phyloP scores from a whole-genome alignment of 169 alveolate genomes.

The Plasmodium blacklocki region DNA sequence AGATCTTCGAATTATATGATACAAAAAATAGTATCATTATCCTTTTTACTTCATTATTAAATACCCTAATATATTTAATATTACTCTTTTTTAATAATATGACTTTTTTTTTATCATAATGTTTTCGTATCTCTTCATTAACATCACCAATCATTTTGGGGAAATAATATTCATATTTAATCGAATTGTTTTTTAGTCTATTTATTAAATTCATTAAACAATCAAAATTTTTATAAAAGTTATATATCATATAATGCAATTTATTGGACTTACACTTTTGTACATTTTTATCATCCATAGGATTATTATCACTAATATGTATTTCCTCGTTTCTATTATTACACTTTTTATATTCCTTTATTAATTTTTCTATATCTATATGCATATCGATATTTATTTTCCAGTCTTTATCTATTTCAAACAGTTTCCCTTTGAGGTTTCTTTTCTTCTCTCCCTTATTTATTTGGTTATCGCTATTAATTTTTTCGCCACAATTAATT shows the following conservation, averaged over 20 bases:
- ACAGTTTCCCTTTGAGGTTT: slow-evolving; percentile 24
- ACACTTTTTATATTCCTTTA: slow-evolving; percentile 25
- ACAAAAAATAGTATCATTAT: slow-evolving; percentile 82
- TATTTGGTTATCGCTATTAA: too few relatives aligned
- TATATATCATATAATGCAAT: slow-evolving; percentile 42
- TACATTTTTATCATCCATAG: not conserved
- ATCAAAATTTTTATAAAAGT: slow-evolving; percentile 62
- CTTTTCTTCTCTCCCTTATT: not conserved
- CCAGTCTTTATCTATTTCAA: slow-evolving; percentile 64
- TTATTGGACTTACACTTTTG: slow-evolving; percentile 8
- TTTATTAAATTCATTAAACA: slow-evolving; percentile 48
- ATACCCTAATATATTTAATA: slow-evolving; percentile 85
- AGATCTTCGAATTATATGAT: slow-evolving; percentile 80
- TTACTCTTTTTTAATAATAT: slow-evolving; percentile 86
- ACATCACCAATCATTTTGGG: slow-evolving; percentile 89
- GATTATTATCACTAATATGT: not conserved
- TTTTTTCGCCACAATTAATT: too few relatives aligned
- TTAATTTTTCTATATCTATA: slow-evolving; percentile 36
- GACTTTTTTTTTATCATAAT: slow-evolving; percentile 88
- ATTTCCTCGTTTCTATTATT: not conserved
- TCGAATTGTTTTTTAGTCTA: slow-evolving; percentile 26
- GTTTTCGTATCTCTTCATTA: slow-evolving; percentile 86
- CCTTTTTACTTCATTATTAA: slow-evolving; percentile 88
- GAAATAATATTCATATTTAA: slow-evolving; percentile 80
- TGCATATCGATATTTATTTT: slow-evolving; percentile 43